Evolutionary conservation across 2,329 filamentous ascomycete genomes (phyloP).

Genomic region (Trichoderma aggressivum): DNA sequence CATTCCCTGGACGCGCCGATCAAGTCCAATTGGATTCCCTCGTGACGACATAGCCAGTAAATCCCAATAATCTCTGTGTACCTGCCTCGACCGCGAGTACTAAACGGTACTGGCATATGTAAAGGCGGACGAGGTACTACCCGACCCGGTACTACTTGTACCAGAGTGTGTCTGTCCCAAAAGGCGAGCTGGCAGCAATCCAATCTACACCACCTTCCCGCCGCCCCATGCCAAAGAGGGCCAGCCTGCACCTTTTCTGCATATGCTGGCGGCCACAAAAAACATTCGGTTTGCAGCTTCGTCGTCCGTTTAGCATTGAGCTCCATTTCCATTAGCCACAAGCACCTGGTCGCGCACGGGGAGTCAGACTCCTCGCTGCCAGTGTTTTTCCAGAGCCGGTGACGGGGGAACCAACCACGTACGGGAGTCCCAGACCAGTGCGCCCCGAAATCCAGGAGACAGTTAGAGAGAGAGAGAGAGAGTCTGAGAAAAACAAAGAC

Average conservation of each 20-base stretch:
- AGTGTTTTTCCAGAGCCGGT: conserved; percentile 14
- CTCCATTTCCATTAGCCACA: not conserved
- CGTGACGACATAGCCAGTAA: conserved; percentile 20
- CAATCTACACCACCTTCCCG: conserved; percentile 2
- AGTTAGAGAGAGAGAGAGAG: not conserved
- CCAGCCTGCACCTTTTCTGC: conserved; percentile 6
- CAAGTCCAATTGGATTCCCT: conserved; percentile 14
- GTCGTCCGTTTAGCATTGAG: conserved; percentile 1
- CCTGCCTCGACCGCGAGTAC: not conserved
- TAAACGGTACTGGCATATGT: not conserved
- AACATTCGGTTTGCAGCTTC: conserved; percentile 5
- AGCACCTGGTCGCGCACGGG: conserved; percentile 13
- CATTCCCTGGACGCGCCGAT: conserved; percentile 22
- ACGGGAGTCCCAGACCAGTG: conserved; percentile 17
- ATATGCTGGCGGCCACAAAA: conserved; percentile 11
- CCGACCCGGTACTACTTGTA: not conserved
- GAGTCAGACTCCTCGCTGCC: not conserved
- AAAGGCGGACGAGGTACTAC: not conserved
- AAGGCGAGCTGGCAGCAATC: not conserved
- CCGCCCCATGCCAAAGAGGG: conserved; percentile 5
- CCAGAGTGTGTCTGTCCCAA: not conserved
- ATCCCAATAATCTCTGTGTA: conserved; percentile 11
- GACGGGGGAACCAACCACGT: conserved; percentile 15
- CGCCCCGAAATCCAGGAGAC: conserved; percentile 24
- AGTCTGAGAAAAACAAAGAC: conserved; percentile 15